These are phyloP conservation scores for Saraca asoca DNA, from an alignment of 331 rosid genomes.

Conservation along the genomic window DNA sequence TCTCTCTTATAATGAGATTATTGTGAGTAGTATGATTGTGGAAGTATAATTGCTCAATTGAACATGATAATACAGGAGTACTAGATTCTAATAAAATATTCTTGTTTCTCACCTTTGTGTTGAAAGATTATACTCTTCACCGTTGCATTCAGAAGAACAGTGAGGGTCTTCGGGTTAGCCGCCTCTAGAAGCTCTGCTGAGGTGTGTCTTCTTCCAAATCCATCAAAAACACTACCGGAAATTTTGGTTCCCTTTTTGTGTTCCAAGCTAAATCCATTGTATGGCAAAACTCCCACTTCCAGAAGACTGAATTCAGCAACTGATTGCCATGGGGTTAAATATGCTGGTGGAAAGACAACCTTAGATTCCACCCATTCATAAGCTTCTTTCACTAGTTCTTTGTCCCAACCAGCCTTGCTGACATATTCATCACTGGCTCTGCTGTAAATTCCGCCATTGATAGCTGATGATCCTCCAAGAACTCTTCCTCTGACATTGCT, in stretches of 20 bases:
- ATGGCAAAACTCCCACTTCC: conserved; percentile 72
- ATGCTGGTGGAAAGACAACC: conserved; percentile 55
- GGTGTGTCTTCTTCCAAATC: conserved; percentile 53
- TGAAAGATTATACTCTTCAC: conserved; percentile 59
- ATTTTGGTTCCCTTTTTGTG: conserved; percentile 69
- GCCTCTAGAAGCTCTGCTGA: conserved; percentile 65
- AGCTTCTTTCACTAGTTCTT: conserved; percentile 50
- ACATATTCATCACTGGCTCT: conserved; percentile 67
- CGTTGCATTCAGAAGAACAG: conserved; percentile 64
- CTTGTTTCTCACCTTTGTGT: conserved; percentile 44
- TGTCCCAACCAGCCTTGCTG: conserved; percentile 58
- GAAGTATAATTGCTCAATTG: too few species aligned
- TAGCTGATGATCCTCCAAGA: conserved; percentile 73
- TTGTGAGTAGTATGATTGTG: neutral
- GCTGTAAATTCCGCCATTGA: conserved; percentile 71
- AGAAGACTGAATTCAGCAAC: conserved; percentile 66
- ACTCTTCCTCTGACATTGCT: conserved; percentile 69
- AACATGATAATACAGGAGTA: too few species aligned
- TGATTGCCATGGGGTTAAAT: conserved; percentile 57
- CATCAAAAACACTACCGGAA: conserved; percentile 63
- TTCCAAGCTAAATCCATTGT: conserved; percentile 68
- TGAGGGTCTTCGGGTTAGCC: conserved; percentile 51
- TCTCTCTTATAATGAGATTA: too few species aligned
- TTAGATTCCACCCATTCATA: conserved; percentile 76
- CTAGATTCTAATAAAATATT: too few species aligned